A percentile compares a stretch with the other conserved stretches of the same genome.
Evolutionary conservation across 2,329 filamentous ascomycete species (phyloP).

Genomic region (Fusarium nodosum): DNA sequence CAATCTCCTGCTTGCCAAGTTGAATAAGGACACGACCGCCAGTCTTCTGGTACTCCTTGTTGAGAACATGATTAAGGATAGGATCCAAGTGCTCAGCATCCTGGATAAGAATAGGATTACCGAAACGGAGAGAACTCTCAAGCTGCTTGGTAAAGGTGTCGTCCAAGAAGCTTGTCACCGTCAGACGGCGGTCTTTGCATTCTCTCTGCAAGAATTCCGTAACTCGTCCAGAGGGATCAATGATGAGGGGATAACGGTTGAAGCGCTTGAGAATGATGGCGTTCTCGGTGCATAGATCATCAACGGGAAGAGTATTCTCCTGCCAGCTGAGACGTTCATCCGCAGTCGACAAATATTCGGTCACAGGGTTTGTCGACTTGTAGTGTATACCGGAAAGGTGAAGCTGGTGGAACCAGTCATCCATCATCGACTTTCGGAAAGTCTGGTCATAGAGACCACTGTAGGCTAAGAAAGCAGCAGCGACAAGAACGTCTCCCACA

Average conservation of each 20-base stretch:
- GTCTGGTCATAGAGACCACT: slow-evolving; percentile 97
- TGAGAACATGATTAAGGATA: slow-evolving; percentile 97
- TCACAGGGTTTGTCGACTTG: slow-evolving; percentile 94
- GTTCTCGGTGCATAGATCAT: slow-evolving; percentile 98
- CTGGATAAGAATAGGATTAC: slow-evolving; percentile 98
- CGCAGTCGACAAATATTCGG: slow-evolving; percentile 95
- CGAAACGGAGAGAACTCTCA: slow-evolving; percentile 95
- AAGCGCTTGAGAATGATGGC: slow-evolving; percentile 97
- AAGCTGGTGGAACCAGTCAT: slow-evolving; percentile 96
- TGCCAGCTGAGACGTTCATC: slow-evolving; percentile 97
- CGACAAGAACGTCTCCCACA: slow-evolving; percentile 93
- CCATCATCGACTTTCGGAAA: slow-evolving; percentile 96
- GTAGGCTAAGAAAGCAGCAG: slow-evolving; percentile 97
- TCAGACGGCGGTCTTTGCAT: slow-evolving; percentile 92
- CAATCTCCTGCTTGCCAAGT: slow-evolving; percentile 98
- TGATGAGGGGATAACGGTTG: slow-evolving; percentile 98
- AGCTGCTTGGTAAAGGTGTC: slow-evolving; percentile 98
- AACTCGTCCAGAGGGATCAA: slow-evolving; percentile 94
- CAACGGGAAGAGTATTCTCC: slow-evolving; percentile 90
- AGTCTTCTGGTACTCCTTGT: slow-evolving; percentile 99
- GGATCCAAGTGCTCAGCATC: slow-evolving; percentile 98
- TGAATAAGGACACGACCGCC: slow-evolving; percentile 98
- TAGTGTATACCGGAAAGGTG: slow-evolving; percentile 92
- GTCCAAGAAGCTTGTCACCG: slow-evolving; percentile 97
- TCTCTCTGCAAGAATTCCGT: slow-evolving; percentile 96